phyloP scores from a whole-genome alignment of 805 yeast species.

The Wickerhamiella parazyma region DNA sequence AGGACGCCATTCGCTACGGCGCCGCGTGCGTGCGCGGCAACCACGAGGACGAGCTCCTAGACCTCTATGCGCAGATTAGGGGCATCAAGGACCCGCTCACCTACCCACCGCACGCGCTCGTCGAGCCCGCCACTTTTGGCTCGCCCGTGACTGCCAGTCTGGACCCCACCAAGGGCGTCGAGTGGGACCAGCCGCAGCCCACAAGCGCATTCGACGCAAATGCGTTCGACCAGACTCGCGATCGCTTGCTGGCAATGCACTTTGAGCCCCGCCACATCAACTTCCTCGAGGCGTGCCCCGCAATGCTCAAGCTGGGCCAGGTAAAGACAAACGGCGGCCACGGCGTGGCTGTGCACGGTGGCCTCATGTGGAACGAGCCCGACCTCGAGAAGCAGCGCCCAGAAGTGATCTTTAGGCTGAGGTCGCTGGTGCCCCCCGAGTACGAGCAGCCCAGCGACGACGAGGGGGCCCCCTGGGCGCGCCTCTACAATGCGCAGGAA shows the following conservation, averaged over 20 bases:
- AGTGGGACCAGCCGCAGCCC: slow-evolving; percentile 5
- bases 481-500: slow-evolving; percentile 39
- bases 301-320: slow-evolving; percentile 48
- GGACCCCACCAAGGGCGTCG: slow-evolving; percentile 14
- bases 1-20: slow-evolving; percentile 43
- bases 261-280: slow-evolving; percentile 47
- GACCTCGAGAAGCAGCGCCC: slow-evolving; percentile 45
- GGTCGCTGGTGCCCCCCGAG: slow-evolving; percentile 52
- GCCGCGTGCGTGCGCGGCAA: slow-evolving; percentile 76
- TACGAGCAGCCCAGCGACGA: slow-evolving; percentile 40
- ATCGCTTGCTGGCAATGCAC: slow-evolving; percentile 37
- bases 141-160: slow-evolving; percentile 11
- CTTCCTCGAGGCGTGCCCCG: slow-evolving; percentile 49
- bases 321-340: slow-evolving; percentile 30
- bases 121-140: slow-evolving; percentile 14
- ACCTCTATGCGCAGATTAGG: slow-evolving; percentile 50
- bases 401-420: slow-evolving; percentile 50
- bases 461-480: slow-evolving; percentile 41
- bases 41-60: slow-evolving; percentile 65
- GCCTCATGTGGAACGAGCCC: slow-evolving; percentile 51
- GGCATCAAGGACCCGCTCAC: slow-evolving; percentile 27
- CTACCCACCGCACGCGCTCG: slow-evolving; percentile 19
- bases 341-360: slow-evolving; percentile 70
- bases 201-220: neutral
- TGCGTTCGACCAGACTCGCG: slow-evolving; percentile 16